phyloP scores from a whole-genome alignment of 2,329 filamentous ascomycete species.

The Alternaria sp. region DNA sequence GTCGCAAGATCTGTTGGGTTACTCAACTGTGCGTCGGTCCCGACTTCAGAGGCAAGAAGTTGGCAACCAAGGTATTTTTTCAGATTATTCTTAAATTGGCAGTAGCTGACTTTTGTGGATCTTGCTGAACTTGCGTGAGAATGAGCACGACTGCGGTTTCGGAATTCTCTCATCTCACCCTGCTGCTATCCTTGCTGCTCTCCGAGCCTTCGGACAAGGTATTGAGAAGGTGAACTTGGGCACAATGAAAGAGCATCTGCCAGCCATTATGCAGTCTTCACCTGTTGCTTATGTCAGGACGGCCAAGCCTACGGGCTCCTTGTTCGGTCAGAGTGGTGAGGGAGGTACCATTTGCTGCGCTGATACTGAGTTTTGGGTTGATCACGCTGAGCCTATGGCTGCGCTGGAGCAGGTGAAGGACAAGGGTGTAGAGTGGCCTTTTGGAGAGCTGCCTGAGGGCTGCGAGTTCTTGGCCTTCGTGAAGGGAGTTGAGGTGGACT shows the following conservation, averaged over 20 bases:
- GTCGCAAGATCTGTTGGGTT: neutral
- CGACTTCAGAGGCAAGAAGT: neutral
- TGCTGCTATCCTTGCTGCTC: neutral
- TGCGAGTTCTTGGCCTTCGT: constrained; percentile 11
- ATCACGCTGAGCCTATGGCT: constrained; percentile 8
- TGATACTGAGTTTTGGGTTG: constrained; percentile 7
- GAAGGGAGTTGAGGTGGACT: too few species aligned
- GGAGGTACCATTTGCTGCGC: constrained; percentile 7
- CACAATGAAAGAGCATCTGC: neutral
- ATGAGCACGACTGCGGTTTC: neutral
- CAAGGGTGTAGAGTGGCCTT: neutral
- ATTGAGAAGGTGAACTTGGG: neutral
- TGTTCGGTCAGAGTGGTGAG: neutral
- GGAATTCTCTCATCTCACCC: constrained; percentile 8
- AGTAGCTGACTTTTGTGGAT: neutral
- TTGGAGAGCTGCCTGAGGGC: constrained; percentile 5
- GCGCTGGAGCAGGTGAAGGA: neutral
- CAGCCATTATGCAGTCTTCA: neutral
- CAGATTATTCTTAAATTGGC: neutral
- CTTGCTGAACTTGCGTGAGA: neutral
- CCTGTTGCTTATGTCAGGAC: constrained; percentile 1
- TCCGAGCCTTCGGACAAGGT: constrained; percentile 1
- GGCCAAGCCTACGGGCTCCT: neutral
- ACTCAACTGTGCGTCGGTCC: neutral
- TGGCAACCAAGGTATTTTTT: constrained; percentile 5